phyloP scores from a whole-genome alignment of 495 filamentous ascomycete species.

The Venustampulla echinocandica region DNA sequence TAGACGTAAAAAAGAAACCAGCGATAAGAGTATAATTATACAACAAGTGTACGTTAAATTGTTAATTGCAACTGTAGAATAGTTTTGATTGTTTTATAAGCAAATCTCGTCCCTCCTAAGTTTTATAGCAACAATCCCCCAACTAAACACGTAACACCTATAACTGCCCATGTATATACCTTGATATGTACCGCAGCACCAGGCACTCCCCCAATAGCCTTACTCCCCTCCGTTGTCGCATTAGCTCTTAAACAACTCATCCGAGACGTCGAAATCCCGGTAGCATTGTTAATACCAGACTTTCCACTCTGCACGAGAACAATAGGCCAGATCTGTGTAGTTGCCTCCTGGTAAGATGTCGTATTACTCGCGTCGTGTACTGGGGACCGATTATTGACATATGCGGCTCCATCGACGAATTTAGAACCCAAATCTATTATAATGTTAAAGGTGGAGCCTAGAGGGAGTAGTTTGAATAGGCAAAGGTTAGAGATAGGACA shows the following conservation, averaged over 20 bases:
- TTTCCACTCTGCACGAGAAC: background rate
- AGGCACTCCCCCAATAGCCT: conserved; percentile 5
- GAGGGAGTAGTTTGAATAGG: conserved; percentile 3
- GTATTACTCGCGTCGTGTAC: conserved; percentile 3
- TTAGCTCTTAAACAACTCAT: conserved; percentile 7
- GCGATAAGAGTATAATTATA: too few relatives aligned
- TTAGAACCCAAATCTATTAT: background rate
- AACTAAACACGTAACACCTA: background rate
- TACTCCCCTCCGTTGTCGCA: background rate
- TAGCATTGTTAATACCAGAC: background rate
- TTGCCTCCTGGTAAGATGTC: background rate
- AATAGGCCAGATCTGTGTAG: background rate
- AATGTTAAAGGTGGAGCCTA: background rate
- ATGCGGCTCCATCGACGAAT: background rate
- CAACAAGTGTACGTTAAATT: too few relatives aligned
- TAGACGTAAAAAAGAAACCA: too few relatives aligned
- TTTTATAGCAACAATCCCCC: too few relatives aligned
- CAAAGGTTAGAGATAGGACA: background rate
- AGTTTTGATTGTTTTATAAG: too few relatives aligned
- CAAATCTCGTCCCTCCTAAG: too few relatives aligned
- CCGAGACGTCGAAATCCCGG: background rate
- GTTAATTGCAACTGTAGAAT: too few relatives aligned
- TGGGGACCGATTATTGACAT: background rate
- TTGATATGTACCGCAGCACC: background rate
- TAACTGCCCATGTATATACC: background rate